Base-by-base conservation (phyloP, 306 rosid genomes). In the Macrotyloma uniflorum region DNA sequence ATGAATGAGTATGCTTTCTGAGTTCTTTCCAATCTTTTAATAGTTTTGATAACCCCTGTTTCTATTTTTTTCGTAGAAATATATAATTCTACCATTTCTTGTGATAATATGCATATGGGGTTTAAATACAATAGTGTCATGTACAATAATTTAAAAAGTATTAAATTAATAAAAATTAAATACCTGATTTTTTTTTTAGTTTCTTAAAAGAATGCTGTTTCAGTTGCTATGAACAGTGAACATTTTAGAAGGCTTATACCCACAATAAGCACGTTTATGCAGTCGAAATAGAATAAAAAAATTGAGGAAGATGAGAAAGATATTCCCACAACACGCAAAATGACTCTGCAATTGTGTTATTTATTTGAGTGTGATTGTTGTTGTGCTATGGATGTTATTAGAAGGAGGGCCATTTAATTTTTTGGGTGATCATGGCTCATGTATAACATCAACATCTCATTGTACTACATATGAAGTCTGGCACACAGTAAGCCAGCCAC, bases 1-100 rank as follows among this genome's bases (percentile, higher is more conserved):
- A 91, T 91, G 96, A 96, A 96, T 38, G 89, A 86, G 89, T 86
- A 86, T 58, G 89, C 26, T 55, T 38, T 74, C 35, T 28, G 32
- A 43, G 50, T 51, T 78, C 74, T 70, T 73, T 69, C 73, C 36
- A 35, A 9, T 26, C 45, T 57, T 72, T 24, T 32, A 26, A 28
- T 45, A 63, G 43, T 73, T 79, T 71, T 67, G 8, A 53, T 13
- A 23, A 43, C 40, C 42, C 28, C 26, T 43, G 19, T 72, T 36
- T 38, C 18, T 53, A 49, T 83, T 18, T 47, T 24, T 58, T 40
- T 70, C 53, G 47, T 22, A 53, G 69, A 67, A 71, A 20, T 77
- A 30, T 32, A 62, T 63, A 38, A 66, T 53, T 53, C 19, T 42
- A 51, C 23, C 33, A 51, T 82, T 77, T 66, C 24, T 70, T 49